Evolutionary conservation across 1,284 basidiomycete genomes (phyloP), one percentile per base, ranked within the genome.

Genomic region (Papiliotrema flavescens): DNA sequence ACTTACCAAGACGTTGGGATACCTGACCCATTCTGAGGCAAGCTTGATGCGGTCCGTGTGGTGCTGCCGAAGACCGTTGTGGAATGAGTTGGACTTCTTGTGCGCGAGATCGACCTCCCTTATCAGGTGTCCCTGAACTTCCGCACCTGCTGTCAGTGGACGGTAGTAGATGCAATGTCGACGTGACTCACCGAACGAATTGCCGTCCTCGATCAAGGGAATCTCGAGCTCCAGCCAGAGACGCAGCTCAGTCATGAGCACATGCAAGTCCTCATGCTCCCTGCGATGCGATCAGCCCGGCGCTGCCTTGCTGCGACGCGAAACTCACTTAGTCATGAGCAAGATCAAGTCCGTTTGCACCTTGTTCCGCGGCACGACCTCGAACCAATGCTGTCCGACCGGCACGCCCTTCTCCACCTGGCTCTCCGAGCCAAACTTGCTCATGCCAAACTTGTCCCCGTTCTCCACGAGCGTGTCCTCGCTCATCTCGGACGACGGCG

Each of bases 141-240:
- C 67, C 32, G 66, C 64, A 22, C 66, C 64, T 66, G 50, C 2
- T n/a, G 19, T 59, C 44, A 56, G 54, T 51, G 15, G 22, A 22
- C 3, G 4, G 32, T 34, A 34, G 17, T 17, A 6, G 35, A 47
- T 20, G 7, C 22, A 24, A 32, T 17, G 28, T 5, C 6, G 11
- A 13, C 35, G 19, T 13, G 39, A 53, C 57, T 19, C 41, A 62
- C 65, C 67, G 51, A 69, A 71, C 4, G 60, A 63, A 46, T 71
- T 71, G 17, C 69, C 67, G 50, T 71, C 69, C 49, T 71, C 69
- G 34, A 69, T 63, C 8, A 67, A 34, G 22, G 69, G 69, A 19
- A 69, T 57, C 40, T 71, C 69, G 32, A 67, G 54, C 37, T 69
- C 59, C 3, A 71, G 53, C 69, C 69, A 71, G n/a, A 65, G 48